These are phyloP conservation scores for Diaporthe caulivora DNA, from an alignment of 2,329 filamentous ascomycete species.

Conservation along the genomic window DNA sequence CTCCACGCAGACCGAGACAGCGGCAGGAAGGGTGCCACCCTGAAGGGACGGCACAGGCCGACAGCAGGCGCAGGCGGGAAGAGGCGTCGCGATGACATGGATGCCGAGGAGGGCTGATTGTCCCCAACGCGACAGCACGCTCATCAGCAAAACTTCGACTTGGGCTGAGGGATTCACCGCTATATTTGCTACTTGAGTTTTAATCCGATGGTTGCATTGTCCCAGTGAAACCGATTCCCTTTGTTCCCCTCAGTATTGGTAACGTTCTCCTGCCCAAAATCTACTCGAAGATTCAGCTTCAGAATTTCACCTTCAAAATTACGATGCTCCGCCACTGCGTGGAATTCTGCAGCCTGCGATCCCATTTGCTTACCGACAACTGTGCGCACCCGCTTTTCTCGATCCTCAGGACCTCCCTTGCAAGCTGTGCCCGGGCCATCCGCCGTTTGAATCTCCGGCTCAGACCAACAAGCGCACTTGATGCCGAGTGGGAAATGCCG, in stretches of 20 bases:
- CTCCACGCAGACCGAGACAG: constrained; percentile 73
- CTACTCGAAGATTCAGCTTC: background rate
- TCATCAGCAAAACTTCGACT: background rate
- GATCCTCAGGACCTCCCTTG: constrained; percentile 3
- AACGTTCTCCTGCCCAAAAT: background rate
- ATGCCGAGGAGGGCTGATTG: constrained; percentile 76
- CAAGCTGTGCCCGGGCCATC: background rate
- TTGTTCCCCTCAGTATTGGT: too few relatives aligned
- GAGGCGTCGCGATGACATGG: constrained; percentile 72
- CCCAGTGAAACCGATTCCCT: background rate
- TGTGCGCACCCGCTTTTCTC: background rate
- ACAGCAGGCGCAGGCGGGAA: constrained; percentile 54
- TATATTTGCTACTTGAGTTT: background rate
- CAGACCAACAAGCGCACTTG: background rate
- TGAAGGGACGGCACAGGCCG: constrained; percentile 56
- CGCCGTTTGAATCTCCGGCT: background rate
- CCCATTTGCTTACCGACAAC: background rate
- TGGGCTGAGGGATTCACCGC: too few relatives aligned
- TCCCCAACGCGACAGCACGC: background rate
- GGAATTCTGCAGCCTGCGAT: background rate
- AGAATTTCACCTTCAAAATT: background rate
- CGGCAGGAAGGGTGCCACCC: constrained; percentile 64
- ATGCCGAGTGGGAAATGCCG: too few relatives aligned
- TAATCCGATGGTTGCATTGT: background rate
- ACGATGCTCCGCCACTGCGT: background rate